Evolutionary conservation across 495 filamentous ascomycete species (phyloP).

Genomic region (Penicillium coffeae): DNA sequence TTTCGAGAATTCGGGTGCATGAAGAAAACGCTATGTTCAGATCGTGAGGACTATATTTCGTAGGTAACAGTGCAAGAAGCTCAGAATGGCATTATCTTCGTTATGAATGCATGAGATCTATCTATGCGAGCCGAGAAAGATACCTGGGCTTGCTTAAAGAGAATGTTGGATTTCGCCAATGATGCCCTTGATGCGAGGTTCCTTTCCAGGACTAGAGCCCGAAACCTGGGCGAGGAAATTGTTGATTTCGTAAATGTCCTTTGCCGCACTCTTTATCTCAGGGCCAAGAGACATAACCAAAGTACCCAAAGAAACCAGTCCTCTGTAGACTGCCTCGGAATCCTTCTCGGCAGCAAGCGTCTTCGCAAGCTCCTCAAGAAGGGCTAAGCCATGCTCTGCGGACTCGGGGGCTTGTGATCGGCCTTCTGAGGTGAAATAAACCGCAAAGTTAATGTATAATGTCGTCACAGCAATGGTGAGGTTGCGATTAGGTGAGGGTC

Average conservation of each 20-base stretch:
- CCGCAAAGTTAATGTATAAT: conserved; percentile 79
- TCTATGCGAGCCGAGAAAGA: conserved; percentile 11
- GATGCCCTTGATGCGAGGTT: conserved; percentile 48
- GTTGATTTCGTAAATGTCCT: conserved; percentile 44
- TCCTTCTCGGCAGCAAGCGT: conserved; percentile 65
- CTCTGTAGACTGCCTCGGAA: conserved; percentile 77
- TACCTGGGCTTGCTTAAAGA: conserved; percentile 18
- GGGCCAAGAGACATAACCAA: conserved; percentile 45
- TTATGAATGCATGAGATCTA: conserved; percentile 16
- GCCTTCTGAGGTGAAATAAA: conserved; percentile 48
- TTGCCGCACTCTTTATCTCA: conserved; percentile 47
- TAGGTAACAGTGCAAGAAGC: background rate
- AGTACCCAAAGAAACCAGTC: conserved; percentile 79
- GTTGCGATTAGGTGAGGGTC: conserved; percentile 64
- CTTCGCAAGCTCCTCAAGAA: conserved; percentile 60
- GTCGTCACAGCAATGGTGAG: conserved; percentile 78
- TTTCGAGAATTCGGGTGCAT: background rate
- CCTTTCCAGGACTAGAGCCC: conserved; percentile 38
- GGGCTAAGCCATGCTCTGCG: conserved; percentile 53
- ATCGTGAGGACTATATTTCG: too few species aligned
- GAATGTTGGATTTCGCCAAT: conserved; percentile 40
- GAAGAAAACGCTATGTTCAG: too few species aligned
- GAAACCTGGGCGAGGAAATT: conserved; percentile 32
- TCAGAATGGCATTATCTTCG: conserved; percentile 18
- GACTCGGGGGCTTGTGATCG: conserved; percentile 36